Evolutionary conservation across 176 grass and related monocot genomes (phyloP).

Genomic region (Cenchrus purpureus): DNA sequence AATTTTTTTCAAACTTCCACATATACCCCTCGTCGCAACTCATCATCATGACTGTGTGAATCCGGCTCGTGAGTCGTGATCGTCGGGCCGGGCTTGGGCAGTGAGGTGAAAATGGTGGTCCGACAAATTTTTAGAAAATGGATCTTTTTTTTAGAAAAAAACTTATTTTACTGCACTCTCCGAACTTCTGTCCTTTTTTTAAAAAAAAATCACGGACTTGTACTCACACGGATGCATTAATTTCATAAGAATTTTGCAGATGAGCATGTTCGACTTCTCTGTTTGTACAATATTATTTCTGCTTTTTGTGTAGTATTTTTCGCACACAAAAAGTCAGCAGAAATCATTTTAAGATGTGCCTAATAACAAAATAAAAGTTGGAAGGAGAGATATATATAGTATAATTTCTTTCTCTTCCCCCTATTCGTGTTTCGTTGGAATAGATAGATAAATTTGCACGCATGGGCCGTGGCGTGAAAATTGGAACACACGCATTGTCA

Average conservation of each 20-base stretch:
- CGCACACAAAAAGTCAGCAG: no score
- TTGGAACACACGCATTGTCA: not conserved
- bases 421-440: not conserved
- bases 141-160: no score
- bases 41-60: not conserved
- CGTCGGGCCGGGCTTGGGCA: not conserved
- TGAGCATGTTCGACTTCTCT: no score
- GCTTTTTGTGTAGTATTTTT: no score
- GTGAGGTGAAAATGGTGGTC: not conserved
- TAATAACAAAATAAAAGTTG: no score
- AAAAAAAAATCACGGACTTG: not conserved
- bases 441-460: not conserved
- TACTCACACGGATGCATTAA: not conserved
- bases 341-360: no score
- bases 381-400: no score
- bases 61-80: not conserved
- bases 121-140: no score
- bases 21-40: slow-evolving; percentile 16
- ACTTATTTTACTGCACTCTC: not conserved
- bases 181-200: not conserved
- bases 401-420: not conserved
- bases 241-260: not conserved
- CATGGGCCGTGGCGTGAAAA: not conserved
- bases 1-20: slow-evolving; percentile 6
- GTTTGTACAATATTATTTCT: no score